A percentile compares a stretch with the other conserved stretches of the same genome.
These are phyloP conservation scores for Candida odintsovae DNA, from an alignment of 805 yeast species.

Conservation along the genomic window DNA sequence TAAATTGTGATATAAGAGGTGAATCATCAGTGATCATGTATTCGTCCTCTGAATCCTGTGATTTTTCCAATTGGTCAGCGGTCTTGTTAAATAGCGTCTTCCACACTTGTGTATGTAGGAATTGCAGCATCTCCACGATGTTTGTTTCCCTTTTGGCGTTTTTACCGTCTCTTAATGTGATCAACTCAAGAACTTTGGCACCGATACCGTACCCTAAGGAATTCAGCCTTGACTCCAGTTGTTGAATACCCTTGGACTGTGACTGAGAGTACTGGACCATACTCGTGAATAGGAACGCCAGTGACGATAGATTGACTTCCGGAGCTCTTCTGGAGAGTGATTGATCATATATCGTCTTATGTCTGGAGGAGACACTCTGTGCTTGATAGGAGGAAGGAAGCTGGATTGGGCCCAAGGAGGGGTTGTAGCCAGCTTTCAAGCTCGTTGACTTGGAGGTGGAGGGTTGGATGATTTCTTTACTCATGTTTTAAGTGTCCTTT, in stretches of 20 bases:
- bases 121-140: slow-evolving; percentile 63
- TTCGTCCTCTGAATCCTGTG: slow-evolving; percentile 58
- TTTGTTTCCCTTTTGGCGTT: slow-evolving; percentile 61
- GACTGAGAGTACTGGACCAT: slow-evolving; percentile 60
- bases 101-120: slow-evolving; percentile 73
- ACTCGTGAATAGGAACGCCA: slow-evolving; percentile 67
- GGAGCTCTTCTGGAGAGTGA: slow-evolving; percentile 59
- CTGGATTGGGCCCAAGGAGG: slow-evolving; percentile 25
- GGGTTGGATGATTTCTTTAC: slow-evolving; percentile 19
- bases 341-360: slow-evolving; percentile 52
- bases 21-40: slow-evolving; percentile 60
- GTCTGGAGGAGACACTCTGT: slow-evolving; percentile 7
- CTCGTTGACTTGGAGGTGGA: slow-evolving; percentile 16
- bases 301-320: slow-evolving; percentile 61
- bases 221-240: slow-evolving; percentile 57
- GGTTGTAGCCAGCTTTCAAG: slow-evolving; percentile 22
- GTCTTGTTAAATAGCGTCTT: slow-evolving; percentile 61
- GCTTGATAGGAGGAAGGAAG: slow-evolving; percentile 21
- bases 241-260: slow-evolving; percentile 61
- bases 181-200: slow-evolving; percentile 60
- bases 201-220: slow-evolving; percentile 78
- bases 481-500: slow-evolving; percentile 4
- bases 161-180: slow-evolving; percentile 62
- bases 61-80: slow-evolving; percentile 71
- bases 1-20: slow-evolving; percentile 66